phyloP scores from a whole-genome alignment of 1,284 basidiomycete genomes.

The Xanthoconium separans region DNA sequence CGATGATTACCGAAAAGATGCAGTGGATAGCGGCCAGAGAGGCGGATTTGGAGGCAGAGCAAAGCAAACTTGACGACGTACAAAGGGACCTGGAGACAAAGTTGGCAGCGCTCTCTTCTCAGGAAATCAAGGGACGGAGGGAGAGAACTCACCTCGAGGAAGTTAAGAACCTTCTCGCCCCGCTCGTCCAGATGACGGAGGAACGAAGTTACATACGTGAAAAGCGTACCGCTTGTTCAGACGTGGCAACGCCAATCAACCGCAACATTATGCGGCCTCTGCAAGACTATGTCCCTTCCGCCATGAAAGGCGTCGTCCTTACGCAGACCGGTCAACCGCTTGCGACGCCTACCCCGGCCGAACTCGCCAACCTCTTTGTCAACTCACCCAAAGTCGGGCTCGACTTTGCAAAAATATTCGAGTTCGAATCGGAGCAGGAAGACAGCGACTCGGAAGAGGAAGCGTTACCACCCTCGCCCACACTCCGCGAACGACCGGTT shows the following conservation, averaged over 20 bases:
- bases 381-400: constrained; percentile 65
- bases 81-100: constrained; percentile 48
- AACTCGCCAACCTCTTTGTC: constrained; percentile 62
- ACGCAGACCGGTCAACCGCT: constrained; percentile 71
- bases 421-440: constrained; percentile 41
- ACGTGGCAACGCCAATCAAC: constrained; percentile 40
- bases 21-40: constrained; percentile 52
- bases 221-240: constrained; percentile 21
- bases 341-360: constrained; percentile 63
- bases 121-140: constrained; percentile 42
- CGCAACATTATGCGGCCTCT: constrained; percentile 33
- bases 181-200: constrained; percentile 43
- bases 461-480: constrained; percentile 31
- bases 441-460: constrained; percentile 28
- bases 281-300: constrained; percentile 46
- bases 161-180: constrained; percentile 66
- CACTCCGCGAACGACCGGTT: constrained; percentile 27
- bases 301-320: constrained; percentile 80
- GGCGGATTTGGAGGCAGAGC: constrained; percentile 53
- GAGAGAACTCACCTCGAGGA: constrained; percentile 68
- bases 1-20: constrained; percentile 50
- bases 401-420: constrained; percentile 74
- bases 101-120: constrained; percentile 42
- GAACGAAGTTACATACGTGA: constrained; percentile 29
- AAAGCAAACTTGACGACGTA: constrained; percentile 45